Evolutionary conservation across 208 protist genomes (phyloP), one percentile per base, ranked within the genome.

Genomic region (Strigomonas culicis): DNA sequence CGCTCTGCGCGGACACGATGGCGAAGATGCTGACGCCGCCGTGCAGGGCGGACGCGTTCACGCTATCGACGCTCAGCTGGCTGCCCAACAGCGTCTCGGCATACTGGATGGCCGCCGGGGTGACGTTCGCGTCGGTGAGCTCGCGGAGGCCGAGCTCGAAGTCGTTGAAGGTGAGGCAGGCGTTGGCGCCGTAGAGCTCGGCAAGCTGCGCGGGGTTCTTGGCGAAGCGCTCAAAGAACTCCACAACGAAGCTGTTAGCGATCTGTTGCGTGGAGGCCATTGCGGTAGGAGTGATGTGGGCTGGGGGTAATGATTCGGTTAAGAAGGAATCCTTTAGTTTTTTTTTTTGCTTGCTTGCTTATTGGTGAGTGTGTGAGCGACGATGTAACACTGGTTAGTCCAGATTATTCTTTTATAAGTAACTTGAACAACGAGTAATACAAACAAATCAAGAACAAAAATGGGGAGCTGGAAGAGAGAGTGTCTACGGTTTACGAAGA

Each of bases 201-300:
- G 72, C 68, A 21, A 95, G 57, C 43, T 81, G 77, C 19, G 73
- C 68, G 15, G 75, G 68, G 61, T 84, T 82, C 59, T 77, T 79
- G 13, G 80, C 84, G 25, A 95, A 73, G 25, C 79, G 76, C 77
- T 95, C 89, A 72, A 95, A 86, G 66, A 90, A 95, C 50, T 84
- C 77, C 27, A 86, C 78, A 32, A 83, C 78, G 58, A 95, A 95
- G 49, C 73, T 75, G 77, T 87, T 90, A 7, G 85, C 85, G 59
- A 92, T 75, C 64, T 95, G 85, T 59, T 80, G 70, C 28, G 85
- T 60, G 56, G 74, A 68, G 28, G 73, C 61, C 82, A 89, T 91
- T 27, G 41, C 57, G 53, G 15, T 1, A 1, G n/a, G 24, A n/a
- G 1, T 11, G 32, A 13, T 3, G 56, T 24, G 30, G 58, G n/a